A percentile compares a stretch with the other conserved stretches of the same genome.
Conservation (phyloP, 2,329 filamentous ascomycete species). For the Penicillium griseofulvum region DNA sequence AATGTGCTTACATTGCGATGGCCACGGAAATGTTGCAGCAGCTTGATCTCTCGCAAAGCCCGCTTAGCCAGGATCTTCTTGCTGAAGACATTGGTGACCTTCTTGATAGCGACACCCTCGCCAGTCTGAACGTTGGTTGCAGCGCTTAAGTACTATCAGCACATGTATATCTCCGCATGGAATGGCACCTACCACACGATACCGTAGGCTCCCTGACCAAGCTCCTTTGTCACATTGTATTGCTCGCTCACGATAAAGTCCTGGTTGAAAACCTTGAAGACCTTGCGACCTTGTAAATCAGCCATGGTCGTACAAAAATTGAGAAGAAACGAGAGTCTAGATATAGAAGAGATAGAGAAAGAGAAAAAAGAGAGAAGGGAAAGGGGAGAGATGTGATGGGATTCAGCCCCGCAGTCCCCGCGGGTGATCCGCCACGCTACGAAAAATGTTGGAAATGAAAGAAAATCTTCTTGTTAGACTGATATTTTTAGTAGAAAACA, state of each 20-base stretch:
- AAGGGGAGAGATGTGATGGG: constrained; percentile 20
- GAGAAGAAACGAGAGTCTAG: neutral
- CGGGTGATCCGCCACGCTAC: constrained; percentile 17
- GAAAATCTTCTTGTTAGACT: neutral
- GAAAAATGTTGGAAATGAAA: neutral
- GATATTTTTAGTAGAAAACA: too few relatives aligned
- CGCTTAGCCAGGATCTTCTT: constrained; percentile 99
- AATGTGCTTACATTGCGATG: constrained; percentile 69
- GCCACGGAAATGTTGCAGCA: constrained; percentile 93
- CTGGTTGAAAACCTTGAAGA: constrained; percentile 99
- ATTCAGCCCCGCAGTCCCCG: constrained; percentile 27
- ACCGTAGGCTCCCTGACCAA: constrained; percentile 96
- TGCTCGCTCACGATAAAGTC: constrained; percentile 98
- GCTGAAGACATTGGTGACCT: constrained; percentile 99
- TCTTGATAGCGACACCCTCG: constrained; percentile 97
- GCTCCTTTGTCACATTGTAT: constrained; percentile 97
- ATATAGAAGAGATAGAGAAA: neutral
- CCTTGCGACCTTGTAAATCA: constrained; percentile 71
- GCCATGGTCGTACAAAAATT: constrained; percentile 45
- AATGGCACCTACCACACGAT: constrained; percentile 78
- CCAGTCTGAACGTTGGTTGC: constrained; percentile 86
- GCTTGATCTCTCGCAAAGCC: constrained; percentile 95
- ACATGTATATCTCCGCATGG: neutral
- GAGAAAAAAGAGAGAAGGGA: constrained; percentile 6
- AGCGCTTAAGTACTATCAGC: constrained; percentile 57